Evolutionary conservation across 345 rosid species (phyloP), one percentile per base, ranked within the genome.

Genomic region (Salix exigua): DNA sequence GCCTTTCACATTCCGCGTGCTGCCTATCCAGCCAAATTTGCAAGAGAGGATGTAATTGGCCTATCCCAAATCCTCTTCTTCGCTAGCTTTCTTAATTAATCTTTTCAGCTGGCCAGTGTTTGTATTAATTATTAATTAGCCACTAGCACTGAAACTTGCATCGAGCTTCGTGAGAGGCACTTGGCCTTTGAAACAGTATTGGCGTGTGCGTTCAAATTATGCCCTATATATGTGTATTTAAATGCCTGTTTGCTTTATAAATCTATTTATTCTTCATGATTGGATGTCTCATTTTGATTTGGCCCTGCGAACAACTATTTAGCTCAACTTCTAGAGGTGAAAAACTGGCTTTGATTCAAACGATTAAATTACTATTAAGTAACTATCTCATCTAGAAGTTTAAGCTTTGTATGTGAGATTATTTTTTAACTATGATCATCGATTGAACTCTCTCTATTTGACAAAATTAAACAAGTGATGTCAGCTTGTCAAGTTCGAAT

Each of bases 21-120:
- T 85, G 81, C 92, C 92, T 1, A 81, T 86, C 73, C 92, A 87
- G 81, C 92, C 88, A 12, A 87, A 89, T 75, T 77, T 89, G 73
- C 90, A 89, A 71, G 89, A 87, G 63, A 86, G 88, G 73, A 87
- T 85, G 79, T 88, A 68, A 81, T n/a, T 23, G 28, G 62, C 11
- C 62, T 58, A 23, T n/a, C 62, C 28, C 4, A 3, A 23, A 58
- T 23, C 62, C 62, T 23, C 62, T 8, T 18, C 60, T 35, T 0
- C 2, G 0, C 2, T 58, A 9, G 6, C 62, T 58, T 58, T 58
- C 62, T 58, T 23, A n/a, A 58, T 12, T 1, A 58, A 58, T 12
- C 5, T n/a, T 58, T 23, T 23, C 62, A 9, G 62, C 62, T n/a
- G 4, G 23, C 28, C 62, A 58, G 62, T 58, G 62, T n/a, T 58